phyloP scores from a whole-genome alignment of 768 basidiomycete genomes.

The Tylopilus vinaceipallidus region DNA sequence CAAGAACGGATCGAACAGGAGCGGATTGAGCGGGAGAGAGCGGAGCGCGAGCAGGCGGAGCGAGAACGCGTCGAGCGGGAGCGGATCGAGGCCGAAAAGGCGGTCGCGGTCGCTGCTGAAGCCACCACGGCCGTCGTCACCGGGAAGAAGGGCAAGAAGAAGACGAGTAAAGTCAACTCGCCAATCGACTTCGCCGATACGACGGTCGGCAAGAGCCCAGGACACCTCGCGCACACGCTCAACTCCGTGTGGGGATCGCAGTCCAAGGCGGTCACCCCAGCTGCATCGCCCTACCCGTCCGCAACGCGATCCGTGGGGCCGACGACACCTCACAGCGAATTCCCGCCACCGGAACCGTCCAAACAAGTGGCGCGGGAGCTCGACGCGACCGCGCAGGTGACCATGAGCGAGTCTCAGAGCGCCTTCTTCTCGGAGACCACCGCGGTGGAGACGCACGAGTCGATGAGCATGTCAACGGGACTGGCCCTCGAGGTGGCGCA shows the following conservation, averaged over 20 bases:
- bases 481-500: conserved; percentile 18
- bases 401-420: conserved; percentile 12
- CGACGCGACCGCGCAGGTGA: conserved; percentile 12
- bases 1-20: conserved; percentile 3
- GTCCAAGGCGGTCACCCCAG: conserved; percentile 27
- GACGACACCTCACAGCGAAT: conserved; percentile 18
- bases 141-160: conserved; percentile 22
- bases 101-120: conserved; percentile 2
- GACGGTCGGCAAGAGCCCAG: conserved; percentile 37
- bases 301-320: conserved; percentile 24
- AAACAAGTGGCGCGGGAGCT: too few relatives aligned
- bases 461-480: not conserved
- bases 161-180: conserved; percentile 23
- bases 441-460: not conserved
- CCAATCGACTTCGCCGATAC: conserved; percentile 37
- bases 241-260: conserved; percentile 49
- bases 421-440: not conserved
- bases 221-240: conserved; percentile 42
- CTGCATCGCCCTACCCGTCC: conserved; percentile 27
- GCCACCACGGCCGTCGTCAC: conserved; percentile 1
- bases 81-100: conserved; percentile 8
- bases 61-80: conserved; percentile 15
- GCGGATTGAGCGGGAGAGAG: not conserved
- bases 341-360: too few relatives aligned
- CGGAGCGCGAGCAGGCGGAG: conserved; percentile 7